Evolutionary conservation across 352 stramenopile species (phyloP), one percentile per base, ranked within the genome.

Genomic region (Phytophthora pseudosyringae): DNA sequence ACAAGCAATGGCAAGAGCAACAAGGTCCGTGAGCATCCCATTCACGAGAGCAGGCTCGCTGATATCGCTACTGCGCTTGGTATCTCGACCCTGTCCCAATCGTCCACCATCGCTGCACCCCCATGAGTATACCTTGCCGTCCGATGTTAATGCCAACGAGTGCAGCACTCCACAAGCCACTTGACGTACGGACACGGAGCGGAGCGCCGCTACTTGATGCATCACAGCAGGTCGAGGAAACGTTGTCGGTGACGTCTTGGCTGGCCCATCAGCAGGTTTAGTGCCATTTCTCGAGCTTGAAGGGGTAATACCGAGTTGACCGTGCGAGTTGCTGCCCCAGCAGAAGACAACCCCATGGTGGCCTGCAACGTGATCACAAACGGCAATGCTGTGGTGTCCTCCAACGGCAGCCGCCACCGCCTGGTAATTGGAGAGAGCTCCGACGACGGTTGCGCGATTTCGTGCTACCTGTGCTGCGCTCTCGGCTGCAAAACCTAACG

Each of bases 51-150:
- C 59, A 2, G 82, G 82, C 21, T 72, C 60, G 21, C 28, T 60
- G n/a, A 63, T 32, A 47, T 81, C 49, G 18, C 60, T 56, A 21
- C 21, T 61, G n/a, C 28, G 39, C 33, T 60, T 70, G 54, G 57
- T 39, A 32, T 28, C 16, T 38, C 50, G 29, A 11, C 74, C 72
- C 2, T 72, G 73, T 1, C 78, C 80, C n/a, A 93, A 78, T 26
- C 81, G 65, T 3, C 83, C 82, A 25, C 86, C 94, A 62, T 99
- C 97, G 45, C 83, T 94, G 70, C 87, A 97, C 10, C 97, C 97
- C 94, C 96, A 99, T 1, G 93, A 90, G 64, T 91, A 99, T 1
- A 99, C 82, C 10, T 84, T 71, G 2, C 97, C 97, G 28, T 97
- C 78, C 0, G 73, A 65, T 2, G 83, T 94, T 3, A 98, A 69